Base-by-base conservation (phyloP, 2,329 filamentous ascomycete species). In the Cladorrhinum sp. region DNA sequence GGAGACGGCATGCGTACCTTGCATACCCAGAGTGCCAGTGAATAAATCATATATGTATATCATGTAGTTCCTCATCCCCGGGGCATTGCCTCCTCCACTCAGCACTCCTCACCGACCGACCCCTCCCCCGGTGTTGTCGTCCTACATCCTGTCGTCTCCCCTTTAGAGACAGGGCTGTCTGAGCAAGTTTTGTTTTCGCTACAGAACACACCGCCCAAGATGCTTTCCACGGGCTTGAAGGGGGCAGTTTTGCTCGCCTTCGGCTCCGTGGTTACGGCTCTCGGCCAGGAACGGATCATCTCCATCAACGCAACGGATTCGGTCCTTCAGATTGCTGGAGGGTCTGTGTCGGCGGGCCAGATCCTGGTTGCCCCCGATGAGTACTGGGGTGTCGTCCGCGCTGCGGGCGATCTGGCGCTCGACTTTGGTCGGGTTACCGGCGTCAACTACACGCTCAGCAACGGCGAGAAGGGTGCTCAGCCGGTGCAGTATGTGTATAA, bases 371-470 rank as follows among this genome's bases (percentile, higher is more conserved):
- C 83, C 9, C 67, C 72, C 20, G 75, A 82, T 58, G 87, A 90
- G 62, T 88, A 83, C 77, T 87, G 85, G 75, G 88, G 86, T 59
- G 88, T 90, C 1, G 79, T 89, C 57, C 81, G 87, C 24, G 86
- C 85, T 4, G 88, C 86, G 0, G 79, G 85, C 41, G 88, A 91
- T 71, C 78, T 91, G 9, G 85, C 86, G 0, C 69, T 78, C 3
- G 88, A 91, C 71, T 89, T 91, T 74, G 87, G 87, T 16, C 82
- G 85, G n/a, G 86, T 90, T 3, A 89, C 86, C 0, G 86, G 87
- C 8, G 79, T 75, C 24, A 88, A 89, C 71, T 82, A 86, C 60
- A 83, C 85, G 1, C 74, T 85, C 3, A 81, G 81, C 66, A 84
- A 83, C 27, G 80, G 79, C 12, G 68, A 75, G 59, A 66, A 60